Evolutionary conservation across 1,139 yeast genomes (phyloP).

Genomic region (Insectozyma bohioensis): DNA sequence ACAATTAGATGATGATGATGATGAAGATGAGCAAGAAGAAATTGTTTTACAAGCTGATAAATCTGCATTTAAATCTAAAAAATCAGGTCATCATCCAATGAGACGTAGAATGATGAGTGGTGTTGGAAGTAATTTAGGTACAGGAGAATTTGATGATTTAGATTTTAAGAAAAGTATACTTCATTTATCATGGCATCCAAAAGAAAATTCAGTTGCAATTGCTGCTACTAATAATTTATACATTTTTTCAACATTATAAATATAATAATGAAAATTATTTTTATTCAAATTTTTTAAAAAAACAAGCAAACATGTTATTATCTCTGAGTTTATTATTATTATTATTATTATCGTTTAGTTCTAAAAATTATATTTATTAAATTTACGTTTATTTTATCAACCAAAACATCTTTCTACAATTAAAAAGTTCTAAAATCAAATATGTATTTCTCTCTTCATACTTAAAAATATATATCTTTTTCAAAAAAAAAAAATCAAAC

Average conservation of each 20-base stretch:
- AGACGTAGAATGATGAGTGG: conserved; percentile 50
- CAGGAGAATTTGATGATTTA: conserved; percentile 69
- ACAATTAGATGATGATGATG: conserved; percentile 35
- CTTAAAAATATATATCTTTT: too few relatives aligned
- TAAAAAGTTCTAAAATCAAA: too few relatives aligned
- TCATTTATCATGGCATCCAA: conserved; percentile 98
- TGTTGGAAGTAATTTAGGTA: conserved; percentile 28
- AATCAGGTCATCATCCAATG: conserved; percentile 38
- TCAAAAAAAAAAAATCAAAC: too few relatives aligned
- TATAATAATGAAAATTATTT: too few relatives aligned
- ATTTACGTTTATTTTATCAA: too few relatives aligned
- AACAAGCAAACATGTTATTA: too few relatives aligned
- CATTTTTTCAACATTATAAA: conserved; percentile 66
- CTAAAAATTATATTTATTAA: not conserved
- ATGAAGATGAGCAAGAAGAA: conserved; percentile 56
- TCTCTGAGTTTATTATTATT: too few relatives aligned
- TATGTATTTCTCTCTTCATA: too few relatives aligned
- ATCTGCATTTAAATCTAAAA: conserved; percentile 88
- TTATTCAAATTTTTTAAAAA: not conserved
- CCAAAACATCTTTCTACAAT: too few relatives aligned
- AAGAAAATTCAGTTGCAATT: conserved; percentile 93
- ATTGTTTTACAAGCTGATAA: conserved; percentile 96
- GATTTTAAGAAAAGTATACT: conserved; percentile 94
- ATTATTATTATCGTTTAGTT: not conserved
- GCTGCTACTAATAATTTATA: conserved; percentile 97